Conservation (phyloP, 352 stramenopile genomes). For the Phytophthora sp. region DNA sequence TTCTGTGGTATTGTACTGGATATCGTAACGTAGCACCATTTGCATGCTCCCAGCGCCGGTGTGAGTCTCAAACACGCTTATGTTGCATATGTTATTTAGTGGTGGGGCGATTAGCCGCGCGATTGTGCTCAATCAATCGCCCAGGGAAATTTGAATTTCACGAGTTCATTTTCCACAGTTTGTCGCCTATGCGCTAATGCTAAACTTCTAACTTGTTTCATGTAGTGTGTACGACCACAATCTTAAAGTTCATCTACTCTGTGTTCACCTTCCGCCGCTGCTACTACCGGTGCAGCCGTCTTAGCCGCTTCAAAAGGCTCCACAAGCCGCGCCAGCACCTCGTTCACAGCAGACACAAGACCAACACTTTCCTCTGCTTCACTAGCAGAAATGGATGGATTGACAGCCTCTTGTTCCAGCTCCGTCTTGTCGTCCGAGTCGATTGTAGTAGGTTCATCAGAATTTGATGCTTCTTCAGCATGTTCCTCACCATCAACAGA, state of each 20-base stretch:
- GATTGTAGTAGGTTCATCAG: constrained; percentile 3
- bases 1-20: too few relatives aligned
- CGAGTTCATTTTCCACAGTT: too few relatives aligned
- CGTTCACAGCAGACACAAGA: constrained; percentile 35
- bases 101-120: too few relatives aligned
- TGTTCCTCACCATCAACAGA: too few relatives aligned
- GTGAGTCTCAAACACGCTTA: too few relatives aligned
- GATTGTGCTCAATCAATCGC: too few relatives aligned
- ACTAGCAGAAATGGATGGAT: constrained; percentile 3
- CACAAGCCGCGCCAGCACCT: constrained; percentile 37
- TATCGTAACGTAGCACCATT: too few relatives aligned
- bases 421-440: constrained; percentile 6
- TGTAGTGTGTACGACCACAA: neutral
- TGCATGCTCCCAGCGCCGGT: too few relatives aligned
- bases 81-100: too few relatives aligned
- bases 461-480: constrained; percentile 1
- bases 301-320: constrained; percentile 37
- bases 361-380: constrained; percentile 16
- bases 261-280: constrained; percentile 10
- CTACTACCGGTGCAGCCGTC: constrained; percentile 9
- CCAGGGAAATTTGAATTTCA: too few relatives aligned
- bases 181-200: too few relatives aligned
- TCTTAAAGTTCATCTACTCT: constrained; percentile 26
- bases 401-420: constrained; percentile 1
- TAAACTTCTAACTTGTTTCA: constrained; percentile 15